Evolutionary conservation across 805 yeast genomes (phyloP), one percentile per base, ranked within the genome.

Genomic region (Candida methanosorbosa): DNA sequence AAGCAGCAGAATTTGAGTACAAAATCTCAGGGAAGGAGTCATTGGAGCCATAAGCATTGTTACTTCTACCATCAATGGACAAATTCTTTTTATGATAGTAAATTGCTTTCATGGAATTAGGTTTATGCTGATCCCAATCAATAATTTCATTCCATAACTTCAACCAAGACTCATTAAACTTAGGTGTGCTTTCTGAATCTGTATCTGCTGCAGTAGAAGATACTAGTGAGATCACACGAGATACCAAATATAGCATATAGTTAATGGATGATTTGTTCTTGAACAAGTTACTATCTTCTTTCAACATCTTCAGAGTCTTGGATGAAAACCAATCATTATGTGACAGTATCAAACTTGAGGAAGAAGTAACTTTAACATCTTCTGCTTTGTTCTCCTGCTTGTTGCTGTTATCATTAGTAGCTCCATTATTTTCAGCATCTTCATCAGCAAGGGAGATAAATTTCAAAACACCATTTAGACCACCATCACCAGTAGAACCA

Each of bases 11-110:
- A 38, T 60, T 61, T 17, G 59, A 50, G 36, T 48, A 63, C 5
- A 63, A 39, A 9, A 55, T 43, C 18, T 55, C 57, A 4, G 68
- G 66, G 39, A 64, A 64, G 13, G 68, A 64, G n/a, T n/a, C n/a
- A n/a, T n/a, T n/a, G n/a, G n/a, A n/a, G n/a, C n/a, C n/a, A n/a
- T n/a, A n/a, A n/a, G n/a, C n/a, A n/a, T n/a, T n/a, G 13, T 49
- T 44, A 4, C 44, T 45, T 29, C 43, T 29, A 14, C 16, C 29
- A 9, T 9, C 4, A n/a, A n/a, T 16, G 15, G 14, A 14, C 17
- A 18, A 12, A 9, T 21, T 12, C 8, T 26, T 37, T 27, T 46
- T 49, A 30, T 35, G 41, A 16, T 37, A 55, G 56, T 54, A 35
- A 15, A 61, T 39, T 3, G 65, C 54, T 29, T 54, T 49, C 59